A percentile compares a stretch with the other conserved stretches of the same genome.
Conservation (phyloP, 176 grass and related monocot genomes). For the Raddia guianensis region DNA sequence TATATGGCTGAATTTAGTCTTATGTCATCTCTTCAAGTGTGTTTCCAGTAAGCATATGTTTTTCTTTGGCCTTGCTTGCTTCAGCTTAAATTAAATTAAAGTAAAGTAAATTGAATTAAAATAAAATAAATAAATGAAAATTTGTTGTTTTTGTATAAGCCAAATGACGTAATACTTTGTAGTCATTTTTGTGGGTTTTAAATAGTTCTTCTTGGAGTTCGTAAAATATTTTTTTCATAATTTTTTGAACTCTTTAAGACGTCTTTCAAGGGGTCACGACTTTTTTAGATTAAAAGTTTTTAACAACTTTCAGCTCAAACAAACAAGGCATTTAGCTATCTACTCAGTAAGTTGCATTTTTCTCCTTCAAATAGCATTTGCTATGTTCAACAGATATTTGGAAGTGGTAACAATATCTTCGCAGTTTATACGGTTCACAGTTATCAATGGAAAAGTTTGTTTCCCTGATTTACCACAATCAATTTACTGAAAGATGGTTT, state of each 20-base stretch:
- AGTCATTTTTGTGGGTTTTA: too few species aligned
- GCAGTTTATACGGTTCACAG: background rate
- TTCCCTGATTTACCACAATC: background rate
- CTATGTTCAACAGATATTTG: background rate
- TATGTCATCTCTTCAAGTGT: slow-evolving; percentile 31
- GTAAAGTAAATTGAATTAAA: too few species aligned
- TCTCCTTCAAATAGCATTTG: background rate
- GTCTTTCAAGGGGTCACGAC: too few species aligned
- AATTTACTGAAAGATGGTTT: slow-evolving; percentile 20
- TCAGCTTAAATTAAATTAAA: too few species aligned
- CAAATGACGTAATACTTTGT: too few species aligned
- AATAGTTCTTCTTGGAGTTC: too few species aligned
- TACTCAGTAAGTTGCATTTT: background rate
- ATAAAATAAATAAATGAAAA: too few species aligned
- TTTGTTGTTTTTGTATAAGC: too few species aligned
- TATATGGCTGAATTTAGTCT: background rate
- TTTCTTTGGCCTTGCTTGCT: background rate
- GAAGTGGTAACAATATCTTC: background rate
- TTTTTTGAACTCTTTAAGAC: too few species aligned
- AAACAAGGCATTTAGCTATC: background rate
- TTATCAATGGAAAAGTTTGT: background rate
- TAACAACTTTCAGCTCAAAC: too few species aligned
- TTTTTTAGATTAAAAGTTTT: too few species aligned
- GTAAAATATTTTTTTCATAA: too few species aligned
- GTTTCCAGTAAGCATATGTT: slow-evolving; percentile 12